Conservation (phyloP, 2,329 filamentous ascomycete species). For the Cladosporium sp. region DNA sequence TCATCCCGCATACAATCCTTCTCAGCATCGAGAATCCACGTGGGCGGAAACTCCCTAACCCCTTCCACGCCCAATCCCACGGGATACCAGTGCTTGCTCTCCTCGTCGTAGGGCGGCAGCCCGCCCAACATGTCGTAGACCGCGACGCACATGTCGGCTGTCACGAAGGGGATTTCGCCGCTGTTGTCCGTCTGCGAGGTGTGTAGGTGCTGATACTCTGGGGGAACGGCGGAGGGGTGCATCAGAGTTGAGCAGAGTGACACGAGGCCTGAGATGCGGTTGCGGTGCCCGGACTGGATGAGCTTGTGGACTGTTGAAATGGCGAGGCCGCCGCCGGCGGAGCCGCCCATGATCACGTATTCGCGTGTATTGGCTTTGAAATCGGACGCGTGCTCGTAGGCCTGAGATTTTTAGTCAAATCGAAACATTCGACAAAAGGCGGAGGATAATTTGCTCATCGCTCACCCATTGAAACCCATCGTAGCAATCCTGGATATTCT, state of each 20-base stretch:
- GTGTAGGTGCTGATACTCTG: constrained; percentile 14
- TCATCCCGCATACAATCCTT: constrained; percentile 31
- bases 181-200: constrained; percentile 9
- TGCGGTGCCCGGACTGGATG: constrained; percentile 2
- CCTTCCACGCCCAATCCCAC: constrained; percentile 6
- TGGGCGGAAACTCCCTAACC: constrained; percentile 16
- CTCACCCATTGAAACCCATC: constrained; percentile 7
- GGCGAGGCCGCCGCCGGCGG: constrained; percentile 18
- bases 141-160: background rate
- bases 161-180: constrained; percentile 9
- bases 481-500: constrained; percentile 27
- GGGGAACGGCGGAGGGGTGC: constrained; percentile 13
- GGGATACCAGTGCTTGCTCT: constrained; percentile 12
- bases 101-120: constrained; percentile 3
- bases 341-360: constrained; percentile 16
- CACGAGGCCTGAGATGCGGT: constrained; percentile 13
- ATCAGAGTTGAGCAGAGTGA: constrained; percentile 14
- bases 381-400: constrained; percentile 2
- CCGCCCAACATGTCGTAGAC: constrained; percentile 5
- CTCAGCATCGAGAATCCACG: constrained; percentile 17
- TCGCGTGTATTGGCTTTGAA: constrained; percentile 12
- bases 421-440: background rate
- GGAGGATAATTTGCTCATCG: background rate
- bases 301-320: constrained; percentile 11
- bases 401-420: background rate